Evolutionary conservation across 768 basidiomycete species (phyloP).

Genomic region (Lentinus tigrinus): DNA sequence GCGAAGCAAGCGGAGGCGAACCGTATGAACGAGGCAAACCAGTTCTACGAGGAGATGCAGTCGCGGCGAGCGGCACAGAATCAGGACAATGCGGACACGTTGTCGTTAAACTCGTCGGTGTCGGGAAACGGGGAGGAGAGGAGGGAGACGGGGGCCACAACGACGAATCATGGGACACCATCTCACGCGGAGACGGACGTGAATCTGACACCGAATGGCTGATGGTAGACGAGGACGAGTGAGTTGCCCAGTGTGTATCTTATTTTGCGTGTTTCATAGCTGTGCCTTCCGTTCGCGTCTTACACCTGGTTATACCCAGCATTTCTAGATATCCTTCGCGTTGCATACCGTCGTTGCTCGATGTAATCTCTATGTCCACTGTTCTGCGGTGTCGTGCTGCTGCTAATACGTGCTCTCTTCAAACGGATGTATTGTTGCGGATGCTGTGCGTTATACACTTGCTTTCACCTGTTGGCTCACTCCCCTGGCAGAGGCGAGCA

Average conservation of each 20-base stretch:
- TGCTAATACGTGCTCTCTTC: slow-evolving; percentile 12
- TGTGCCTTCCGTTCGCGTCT: neutral
- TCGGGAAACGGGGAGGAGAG: slow-evolving; percentile 73
- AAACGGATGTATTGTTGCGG: slow-evolving; percentile 14
- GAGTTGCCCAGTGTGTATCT: slow-evolving; percentile 15
- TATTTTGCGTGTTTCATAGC: slow-evolving; percentile 7
- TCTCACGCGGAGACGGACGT: slow-evolving; percentile 66
- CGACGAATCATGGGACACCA: slow-evolving; percentile 70
- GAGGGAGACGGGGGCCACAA: slow-evolving; percentile 44
- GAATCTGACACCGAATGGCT: slow-evolving; percentile 94
- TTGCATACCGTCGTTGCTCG: slow-evolving; percentile 1
- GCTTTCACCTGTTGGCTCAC: slow-evolving; percentile 5
- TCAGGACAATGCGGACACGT: slow-evolving; percentile 18
- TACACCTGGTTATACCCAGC: slow-evolving; percentile 25
- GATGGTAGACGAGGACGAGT: slow-evolving; percentile 56
- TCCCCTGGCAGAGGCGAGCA: neutral
- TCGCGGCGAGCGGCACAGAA: slow-evolving; percentile 49
- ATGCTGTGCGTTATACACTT: slow-evolving; percentile 16
- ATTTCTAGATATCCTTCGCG: slow-evolving; percentile 24
- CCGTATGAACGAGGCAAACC: slow-evolving; percentile 91
- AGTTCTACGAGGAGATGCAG: slow-evolving; percentile 86
- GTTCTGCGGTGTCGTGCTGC: slow-evolving; percentile 1
- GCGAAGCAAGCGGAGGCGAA: slow-evolving; percentile 91
- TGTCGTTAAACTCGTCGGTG: slow-evolving; percentile 34
- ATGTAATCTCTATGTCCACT: slow-evolving; percentile 16